Base-by-base conservation (phyloP, 768 basidiomycete species). In the Podaxis sp. region DNA sequence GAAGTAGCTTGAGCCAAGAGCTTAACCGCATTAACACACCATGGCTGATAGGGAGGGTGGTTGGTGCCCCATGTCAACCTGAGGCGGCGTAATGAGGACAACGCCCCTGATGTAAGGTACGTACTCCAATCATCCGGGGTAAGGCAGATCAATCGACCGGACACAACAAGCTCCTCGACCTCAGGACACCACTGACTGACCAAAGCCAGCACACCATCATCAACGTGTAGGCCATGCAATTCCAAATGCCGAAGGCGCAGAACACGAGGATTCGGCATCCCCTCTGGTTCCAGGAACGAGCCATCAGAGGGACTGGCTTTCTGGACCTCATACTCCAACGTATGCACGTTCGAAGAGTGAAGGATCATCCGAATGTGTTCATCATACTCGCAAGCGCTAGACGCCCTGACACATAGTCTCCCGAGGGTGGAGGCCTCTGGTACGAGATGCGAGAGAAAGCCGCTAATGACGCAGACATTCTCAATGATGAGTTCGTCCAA, bases 261-360 rank as follows among this genome's bases (percentile, higher is more conserved):
- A 6, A 70, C 69, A 25, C 11, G 66, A 64, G 13, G 68, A 55
- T 22, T 70, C 72, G 41, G 69, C 66, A 59, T n/a, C 47, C 43
- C 60, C 19, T 46, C 41, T 4, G 60, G 60, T 50, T 73, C 73
- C 58, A 80, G 74, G 55, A 82, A 60, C 12, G 73, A 64, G 19
- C 66, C 59, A 51, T 68, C 68, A 0, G 66, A 55, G 5, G 65
- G 68, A 6, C 59, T 60, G 38, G 73, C 72, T 49, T 66, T 67
- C 50, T 71, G 68, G 11, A 77, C 77, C 59, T 82, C 78, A 61
- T 82, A 82, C 63, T 76, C 73, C 56, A 86, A 69, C 27, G 68
- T 73, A 59, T 76, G 73, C 19, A 86, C 69, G 29, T 69, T 66
- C 66, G 80, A 85, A 49, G 69, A 71, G 47, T 69, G 73, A 27